Base-by-base conservation (phyloP, 2,329 filamentous ascomycete species). In the Epichloe gansuensis region DNA sequence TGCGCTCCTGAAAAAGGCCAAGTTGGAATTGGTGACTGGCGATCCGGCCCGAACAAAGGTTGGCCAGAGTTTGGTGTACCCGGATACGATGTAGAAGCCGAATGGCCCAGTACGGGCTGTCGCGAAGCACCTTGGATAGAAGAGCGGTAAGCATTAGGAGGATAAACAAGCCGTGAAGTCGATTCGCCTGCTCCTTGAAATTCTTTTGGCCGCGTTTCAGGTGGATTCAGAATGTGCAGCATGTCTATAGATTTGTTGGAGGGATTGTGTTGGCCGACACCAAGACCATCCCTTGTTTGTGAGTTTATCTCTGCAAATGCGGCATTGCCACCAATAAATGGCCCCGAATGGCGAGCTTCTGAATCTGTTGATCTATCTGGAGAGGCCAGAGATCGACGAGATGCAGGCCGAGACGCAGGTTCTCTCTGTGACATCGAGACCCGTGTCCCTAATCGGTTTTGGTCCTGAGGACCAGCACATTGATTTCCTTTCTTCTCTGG, bases 351-450 rank as follows among this genome's bases (percentile, higher is more conserved):
- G 50, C 54, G 57, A 48, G 61, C 58, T 27, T 63, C 60, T 51
- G 48, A 47, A 50, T 61, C 60, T 47, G 63, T 59, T 57, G 66
- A 65, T 63, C 64, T 63, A 55, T 67, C 59, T 55, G 74, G 69
- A 51, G 73, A 74, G 60, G 66, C 70, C 57, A 72, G 71, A 57
- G 70, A 66, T 60, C 67, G 71, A 63, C 70, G 74, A 68, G 76
- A 76, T 65, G 71, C 68, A 73, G 77, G 73, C 66, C 69, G 73
- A 75, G 76, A 70, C 68, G 71, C 72, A 74, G 74, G 67, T 62
- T 72, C 74, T 71, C 73, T 75, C 73, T 80, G 77, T 71, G 78
- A 81, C 80, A 83, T 83, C 72, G 77, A 75, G 72, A 70, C 70
- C 75, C 74, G 73, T 69, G 78, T 76, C 73, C 77, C 75, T 74